phyloP scores from a whole-genome alignment of 2,329 filamentous ascomycete species.

The Phoma herbarum region DNA sequence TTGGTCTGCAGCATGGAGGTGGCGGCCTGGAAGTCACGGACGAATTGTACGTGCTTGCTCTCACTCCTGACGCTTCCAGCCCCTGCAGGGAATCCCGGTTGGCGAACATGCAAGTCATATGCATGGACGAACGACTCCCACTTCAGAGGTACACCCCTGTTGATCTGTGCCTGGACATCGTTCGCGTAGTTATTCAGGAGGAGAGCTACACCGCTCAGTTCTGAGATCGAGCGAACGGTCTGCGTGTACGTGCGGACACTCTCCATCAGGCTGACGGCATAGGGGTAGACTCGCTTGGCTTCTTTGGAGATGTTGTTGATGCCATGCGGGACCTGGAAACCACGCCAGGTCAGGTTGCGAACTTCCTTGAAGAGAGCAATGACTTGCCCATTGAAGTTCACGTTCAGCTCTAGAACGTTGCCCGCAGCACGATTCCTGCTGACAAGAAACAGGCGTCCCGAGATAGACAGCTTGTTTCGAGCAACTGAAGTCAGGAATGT shows the following conservation, averaged over 20 bases:
- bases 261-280: conserved; percentile 97
- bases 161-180: conserved; percentile 82
- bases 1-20: conserved; percentile 91
- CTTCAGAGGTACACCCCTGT: conserved; percentile 86
- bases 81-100: conserved; percentile 66
- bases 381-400: conserved; percentile 97
- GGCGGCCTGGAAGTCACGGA: conserved; percentile 88
- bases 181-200: conserved; percentile 91
- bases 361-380: conserved; percentile 99
- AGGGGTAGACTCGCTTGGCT: conserved; percentile 97
- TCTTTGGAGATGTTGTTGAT: conserved; percentile 97
- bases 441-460: conserved; percentile 91
- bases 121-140: conserved; percentile 99
- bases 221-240: conserved; percentile 81
- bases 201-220: conserved; percentile 87
- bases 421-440: conserved; percentile 87
- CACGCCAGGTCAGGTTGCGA: conserved; percentile 92
- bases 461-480: conserved; percentile 87
- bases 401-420: conserved; percentile 83
- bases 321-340: conserved; percentile 90
- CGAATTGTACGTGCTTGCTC: conserved; percentile 95
- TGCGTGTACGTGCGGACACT: conserved; percentile 94
- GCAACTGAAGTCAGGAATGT: conserved; percentile 94
- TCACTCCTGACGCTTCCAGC: conserved; percentile 69
- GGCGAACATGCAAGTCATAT: conserved; percentile 86